A percentile compares a stretch with the other conserved stretches of the same genome.
These are phyloP conservation scores for Macrocybe sp. DNA, from an alignment of 1,284 basidiomycete species.

Conservation along the genomic window DNA sequence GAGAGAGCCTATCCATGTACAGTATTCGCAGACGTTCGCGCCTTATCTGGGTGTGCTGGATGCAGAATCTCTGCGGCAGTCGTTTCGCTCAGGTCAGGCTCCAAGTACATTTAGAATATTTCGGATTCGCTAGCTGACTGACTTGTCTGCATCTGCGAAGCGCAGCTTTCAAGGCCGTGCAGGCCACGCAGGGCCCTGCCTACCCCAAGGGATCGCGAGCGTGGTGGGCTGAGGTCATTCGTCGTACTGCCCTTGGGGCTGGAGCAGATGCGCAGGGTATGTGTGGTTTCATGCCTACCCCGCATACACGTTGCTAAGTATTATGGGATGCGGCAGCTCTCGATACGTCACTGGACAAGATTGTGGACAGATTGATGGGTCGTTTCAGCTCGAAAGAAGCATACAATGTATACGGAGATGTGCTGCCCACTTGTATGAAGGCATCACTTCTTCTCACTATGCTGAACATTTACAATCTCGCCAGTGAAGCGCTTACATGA, in stretches of 20 bases:
- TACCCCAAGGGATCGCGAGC: constrained; percentile 41
- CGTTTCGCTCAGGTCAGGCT: constrained; percentile 60
- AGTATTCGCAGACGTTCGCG: constrained; percentile 63
- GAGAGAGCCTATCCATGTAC: constrained; percentile 58
- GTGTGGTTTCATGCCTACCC: constrained; percentile 11
- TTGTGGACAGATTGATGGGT: constrained; percentile 52
- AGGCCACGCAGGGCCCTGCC: constrained; percentile 47
- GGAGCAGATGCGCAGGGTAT: constrained; percentile 55
- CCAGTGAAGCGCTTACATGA: constrained; percentile 39
- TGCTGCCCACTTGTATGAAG: constrained; percentile 51
- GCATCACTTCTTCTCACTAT: not conserved
- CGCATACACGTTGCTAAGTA: not conserved
- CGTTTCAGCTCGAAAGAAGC: constrained; percentile 68
- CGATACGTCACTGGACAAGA: constrained; percentile 40
- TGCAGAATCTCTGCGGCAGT: constrained; percentile 42
- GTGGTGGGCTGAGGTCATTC: constrained; percentile 76
- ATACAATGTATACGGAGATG: constrained; percentile 63
- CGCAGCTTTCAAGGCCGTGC: constrained; percentile 59
- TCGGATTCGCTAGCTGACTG: constrained; percentile 5
- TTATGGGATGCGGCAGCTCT: constrained; percentile 35
- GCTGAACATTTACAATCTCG: not conserved
- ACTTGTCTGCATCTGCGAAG: constrained; percentile 1
- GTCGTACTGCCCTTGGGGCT: constrained; percentile 64
- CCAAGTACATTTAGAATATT: not conserved
- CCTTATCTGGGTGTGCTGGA: constrained; percentile 57